These are phyloP conservation scores for Ceriops decandra DNA, from an alignment of 345 rosid genomes.

Conservation along the genomic window DNA sequence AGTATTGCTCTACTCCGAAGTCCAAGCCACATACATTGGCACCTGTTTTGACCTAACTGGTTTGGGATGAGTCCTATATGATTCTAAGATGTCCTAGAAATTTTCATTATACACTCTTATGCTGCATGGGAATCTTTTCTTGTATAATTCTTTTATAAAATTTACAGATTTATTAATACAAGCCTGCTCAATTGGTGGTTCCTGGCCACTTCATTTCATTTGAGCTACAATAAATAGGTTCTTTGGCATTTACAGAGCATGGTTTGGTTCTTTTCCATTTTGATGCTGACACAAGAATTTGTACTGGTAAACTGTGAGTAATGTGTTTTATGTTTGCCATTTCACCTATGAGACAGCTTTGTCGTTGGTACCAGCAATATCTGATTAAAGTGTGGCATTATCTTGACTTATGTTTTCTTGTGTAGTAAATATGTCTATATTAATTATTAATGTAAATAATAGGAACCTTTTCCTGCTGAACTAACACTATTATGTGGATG, in stretches of 20 bases:
- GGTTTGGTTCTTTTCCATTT: not conserved
- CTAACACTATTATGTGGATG: slow-evolving; percentile 1
- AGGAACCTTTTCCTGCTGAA: not conserved
- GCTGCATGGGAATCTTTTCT: not conserved
- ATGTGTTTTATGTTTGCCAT: not conserved
- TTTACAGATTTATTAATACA: too few species aligned
- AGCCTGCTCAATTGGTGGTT: too few species aligned
- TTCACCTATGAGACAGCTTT: not conserved
- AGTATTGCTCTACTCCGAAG: not conserved
- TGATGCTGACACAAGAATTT: not conserved
- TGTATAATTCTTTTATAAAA: too few species aligned
- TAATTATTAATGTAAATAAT: not conserved
- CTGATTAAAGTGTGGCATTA: not conserved
- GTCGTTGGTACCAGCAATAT: not conserved
- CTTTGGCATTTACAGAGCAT: too few species aligned
- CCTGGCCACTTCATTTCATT: too few species aligned
- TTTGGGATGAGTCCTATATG: not conserved
- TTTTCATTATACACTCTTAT: not conserved
- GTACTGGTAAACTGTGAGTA: not conserved
- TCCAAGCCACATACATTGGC: not conserved
- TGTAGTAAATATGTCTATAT: not conserved
- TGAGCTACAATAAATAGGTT: too few species aligned
- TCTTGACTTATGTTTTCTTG: not conserved
- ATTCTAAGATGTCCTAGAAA: not conserved
- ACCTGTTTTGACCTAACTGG: not conserved